Evolutionary conservation across 1,139 yeast genomes (phyloP).

Genomic region (Kodamaea plutei): DNA sequence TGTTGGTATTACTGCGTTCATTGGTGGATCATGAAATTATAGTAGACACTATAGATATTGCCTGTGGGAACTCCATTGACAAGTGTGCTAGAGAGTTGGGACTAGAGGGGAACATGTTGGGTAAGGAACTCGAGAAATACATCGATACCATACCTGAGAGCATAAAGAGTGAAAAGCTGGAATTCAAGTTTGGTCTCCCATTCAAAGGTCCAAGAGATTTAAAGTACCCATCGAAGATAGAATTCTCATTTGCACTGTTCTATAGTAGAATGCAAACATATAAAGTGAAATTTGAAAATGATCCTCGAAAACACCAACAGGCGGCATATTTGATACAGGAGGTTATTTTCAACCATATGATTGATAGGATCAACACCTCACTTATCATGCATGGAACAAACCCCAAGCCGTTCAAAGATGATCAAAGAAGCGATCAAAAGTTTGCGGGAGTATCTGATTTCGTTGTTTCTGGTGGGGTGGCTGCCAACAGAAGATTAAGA

Average conservation of each 20-base stretch:
- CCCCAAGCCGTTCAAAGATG: slow-evolving; percentile 5
- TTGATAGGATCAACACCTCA: slow-evolving; percentile 57
- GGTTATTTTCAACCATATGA: slow-evolving; percentile 65
- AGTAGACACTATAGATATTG: slow-evolving; percentile 78
- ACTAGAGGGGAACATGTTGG: slow-evolving; percentile 76
- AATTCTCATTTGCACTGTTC: slow-evolving; percentile 80
- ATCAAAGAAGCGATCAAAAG: slow-evolving; percentile 25
- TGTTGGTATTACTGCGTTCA: slow-evolving; percentile 67
- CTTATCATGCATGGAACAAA: slow-evolving; percentile 32
- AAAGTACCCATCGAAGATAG: slow-evolving; percentile 26
- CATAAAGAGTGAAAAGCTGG: slow-evolving; percentile 20
- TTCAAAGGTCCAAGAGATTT: slow-evolving; percentile 30
- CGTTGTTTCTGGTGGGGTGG: slow-evolving; percentile 93
- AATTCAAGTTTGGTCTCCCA: slow-evolving; percentile 25
- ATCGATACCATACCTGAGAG: slow-evolving; percentile 30
- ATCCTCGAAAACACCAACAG: slow-evolving; percentile 25
- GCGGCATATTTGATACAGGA: slow-evolving; percentile 65
- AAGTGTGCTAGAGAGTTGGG: slow-evolving; percentile 89
- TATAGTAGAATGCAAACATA: slow-evolving; percentile 50
- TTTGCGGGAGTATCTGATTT: slow-evolving; percentile 49
- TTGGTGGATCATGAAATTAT: slow-evolving; percentile 66
- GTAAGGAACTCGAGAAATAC: slow-evolving; percentile 69
- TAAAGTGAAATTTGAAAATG: slow-evolving; percentile 12
- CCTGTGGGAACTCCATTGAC: slow-evolving; percentile 91
- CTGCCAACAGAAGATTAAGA: slow-evolving; percentile 65